These are phyloP conservation scores for Naganishia kalamii DNA, from an alignment of 768 basidiomycete genomes.

Conservation along the genomic window DNA sequence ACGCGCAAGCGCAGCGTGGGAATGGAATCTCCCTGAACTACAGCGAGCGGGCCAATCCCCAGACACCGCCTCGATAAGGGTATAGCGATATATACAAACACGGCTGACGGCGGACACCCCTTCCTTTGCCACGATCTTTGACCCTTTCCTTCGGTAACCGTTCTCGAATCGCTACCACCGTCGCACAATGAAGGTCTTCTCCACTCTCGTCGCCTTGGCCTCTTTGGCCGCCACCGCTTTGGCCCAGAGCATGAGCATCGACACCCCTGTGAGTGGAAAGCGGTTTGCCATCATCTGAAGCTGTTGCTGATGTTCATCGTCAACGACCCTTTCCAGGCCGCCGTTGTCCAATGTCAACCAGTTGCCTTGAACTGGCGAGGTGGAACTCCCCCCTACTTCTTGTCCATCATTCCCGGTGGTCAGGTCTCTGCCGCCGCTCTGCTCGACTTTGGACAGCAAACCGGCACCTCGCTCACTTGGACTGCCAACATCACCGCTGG, in stretches of 20 bases:
- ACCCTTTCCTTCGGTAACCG: too few species aligned
- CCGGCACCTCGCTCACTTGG: constrained; percentile 55
- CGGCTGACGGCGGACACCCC: too few species aligned
- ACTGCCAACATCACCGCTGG: constrained; percentile 51
- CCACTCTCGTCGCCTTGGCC: constrained; percentile 11
- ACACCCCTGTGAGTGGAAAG: neutral
- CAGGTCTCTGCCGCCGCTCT: constrained; percentile 52
- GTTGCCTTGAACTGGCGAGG: constrained; percentile 28
- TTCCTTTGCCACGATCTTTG: too few species aligned
- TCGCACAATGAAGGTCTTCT: constrained; percentile 9
- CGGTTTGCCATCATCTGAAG: neutral
- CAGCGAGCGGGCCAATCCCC: neutral
- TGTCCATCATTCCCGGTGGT: constrained; percentile 53
- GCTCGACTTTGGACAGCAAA: constrained; percentile 49
- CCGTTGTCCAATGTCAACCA: constrained; percentile 11
- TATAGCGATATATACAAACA: neutral
- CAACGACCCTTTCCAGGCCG: too few species aligned
- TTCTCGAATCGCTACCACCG: too few species aligned
- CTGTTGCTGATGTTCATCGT: neutral
- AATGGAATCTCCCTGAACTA: too few species aligned
- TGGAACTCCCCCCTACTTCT: constrained; percentile 39
- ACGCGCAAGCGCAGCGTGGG: too few species aligned
- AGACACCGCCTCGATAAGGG: neutral
- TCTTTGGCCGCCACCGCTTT: constrained; percentile 3
- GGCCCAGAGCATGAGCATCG: constrained; percentile 1